Evolutionary conservation across 2,329 filamentous ascomycete genomes (phyloP).

Genomic region (Teratosphaeriaceae sp.): DNA sequence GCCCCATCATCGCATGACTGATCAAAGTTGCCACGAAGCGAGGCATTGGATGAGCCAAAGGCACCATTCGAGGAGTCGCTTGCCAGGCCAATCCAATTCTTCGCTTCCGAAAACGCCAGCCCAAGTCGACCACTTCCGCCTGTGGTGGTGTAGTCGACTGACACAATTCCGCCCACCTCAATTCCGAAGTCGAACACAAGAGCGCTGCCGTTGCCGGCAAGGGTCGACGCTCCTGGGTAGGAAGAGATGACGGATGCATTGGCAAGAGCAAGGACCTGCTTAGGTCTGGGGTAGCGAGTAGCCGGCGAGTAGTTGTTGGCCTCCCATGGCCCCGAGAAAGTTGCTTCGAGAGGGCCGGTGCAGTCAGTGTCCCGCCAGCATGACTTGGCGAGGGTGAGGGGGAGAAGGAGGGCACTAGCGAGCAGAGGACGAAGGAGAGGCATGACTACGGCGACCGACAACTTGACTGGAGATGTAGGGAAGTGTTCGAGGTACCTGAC

Average conservation of each 20-base stretch:
- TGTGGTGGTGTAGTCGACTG: conserved; percentile 43
- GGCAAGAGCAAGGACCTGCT: conserved; percentile 34
- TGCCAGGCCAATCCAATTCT: conserved; percentile 37
- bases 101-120: conserved; percentile 37
- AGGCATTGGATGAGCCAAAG: conserved; percentile 17
- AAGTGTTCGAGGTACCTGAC: too few relatives aligned
- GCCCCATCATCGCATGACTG: conserved; percentile 36
- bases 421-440: too few relatives aligned
- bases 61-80: conserved; percentile 38
- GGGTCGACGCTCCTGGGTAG: conserved; percentile 25
- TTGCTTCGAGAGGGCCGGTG: conserved; percentile 40
- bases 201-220: conserved; percentile 45
- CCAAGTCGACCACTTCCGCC: conserved; percentile 32
- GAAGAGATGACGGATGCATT: conserved; percentile 27
- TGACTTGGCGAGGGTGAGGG: conserved; percentile 12
- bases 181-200: conserved; percentile 54
- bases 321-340: conserved; percentile 54
- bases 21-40: conserved; percentile 14
- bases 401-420: not conserved
- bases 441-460: too few relatives aligned
- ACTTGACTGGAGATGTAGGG: too few relatives aligned
- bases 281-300: conserved; percentile 45
- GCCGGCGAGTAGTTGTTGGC: conserved; percentile 50
- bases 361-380: conserved; percentile 55
- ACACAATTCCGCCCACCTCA: conserved; percentile 52